Evolutionary conservation across 495 filamentous ascomycete species (phyloP).

Genomic region (Bacidia rubella): DNA sequence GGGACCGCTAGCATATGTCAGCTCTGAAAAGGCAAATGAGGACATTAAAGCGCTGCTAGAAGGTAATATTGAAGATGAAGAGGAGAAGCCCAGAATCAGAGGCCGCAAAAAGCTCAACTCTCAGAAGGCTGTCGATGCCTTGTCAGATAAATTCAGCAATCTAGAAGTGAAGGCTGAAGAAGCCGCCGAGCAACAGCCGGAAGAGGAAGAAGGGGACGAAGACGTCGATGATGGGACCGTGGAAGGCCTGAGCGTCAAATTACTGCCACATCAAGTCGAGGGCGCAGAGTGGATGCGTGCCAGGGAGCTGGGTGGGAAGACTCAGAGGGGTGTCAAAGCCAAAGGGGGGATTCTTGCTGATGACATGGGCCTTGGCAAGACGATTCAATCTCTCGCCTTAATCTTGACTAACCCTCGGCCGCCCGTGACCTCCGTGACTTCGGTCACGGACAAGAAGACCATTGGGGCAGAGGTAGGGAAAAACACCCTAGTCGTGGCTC

Average conservation of each 20-base stretch:
- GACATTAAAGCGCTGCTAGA: constrained; percentile 81
- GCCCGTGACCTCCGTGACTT: constrained; percentile 1
- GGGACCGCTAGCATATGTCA: constrained; percentile 58
- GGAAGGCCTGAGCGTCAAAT: constrained; percentile 70
- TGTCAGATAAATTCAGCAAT: constrained; percentile 45
- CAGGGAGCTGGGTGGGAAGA: constrained; percentile 68
- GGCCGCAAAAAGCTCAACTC: constrained; percentile 30
- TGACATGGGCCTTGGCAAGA: constrained; percentile 57
- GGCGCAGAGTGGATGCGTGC: constrained; percentile 88
- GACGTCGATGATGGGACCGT: constrained; percentile 61
- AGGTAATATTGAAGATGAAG: constrained; percentile 74
- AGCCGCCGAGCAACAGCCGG: constrained; percentile 20
- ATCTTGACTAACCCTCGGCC: constrained; percentile 74
- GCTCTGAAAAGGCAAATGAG: constrained; percentile 61
- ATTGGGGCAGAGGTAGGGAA: constrained; percentile 51
- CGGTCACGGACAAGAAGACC: constrained; percentile 37
- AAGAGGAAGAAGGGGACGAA: constrained; percentile 38
- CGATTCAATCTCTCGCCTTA: constrained; percentile 67
- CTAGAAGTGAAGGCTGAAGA: constrained; percentile 35
- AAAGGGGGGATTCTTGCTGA: constrained; percentile 81
- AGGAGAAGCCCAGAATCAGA: constrained; percentile 43
- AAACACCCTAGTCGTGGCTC: constrained; percentile 84
- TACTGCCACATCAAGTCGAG: constrained; percentile 85
- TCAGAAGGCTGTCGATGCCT: constrained; percentile 33
- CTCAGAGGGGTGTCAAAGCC: constrained; percentile 54